Base-by-base conservation (phyloP, 2,329 filamentous ascomycete species). In the Alternaria hordeiaustralica region DNA sequence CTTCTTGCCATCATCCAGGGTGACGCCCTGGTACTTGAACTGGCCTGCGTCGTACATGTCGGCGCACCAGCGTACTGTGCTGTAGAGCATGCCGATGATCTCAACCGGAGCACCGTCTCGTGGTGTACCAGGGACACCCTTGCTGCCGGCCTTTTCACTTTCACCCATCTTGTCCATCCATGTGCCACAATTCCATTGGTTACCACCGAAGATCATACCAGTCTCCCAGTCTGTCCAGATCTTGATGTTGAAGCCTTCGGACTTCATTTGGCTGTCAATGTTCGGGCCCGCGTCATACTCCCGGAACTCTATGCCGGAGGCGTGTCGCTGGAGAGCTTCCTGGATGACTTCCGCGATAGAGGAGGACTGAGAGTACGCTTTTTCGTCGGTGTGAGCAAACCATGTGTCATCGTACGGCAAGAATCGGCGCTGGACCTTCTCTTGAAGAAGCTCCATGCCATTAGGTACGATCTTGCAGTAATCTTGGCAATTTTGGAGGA, bases 131-230 rank as follows among this genome's bases (percentile, higher is more conserved):
- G 96, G 96, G 20, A 97, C 85, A 54, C 96, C 96, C 83, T 97
- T 98, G 75, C 90, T 97, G 62, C 92, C 91, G 15, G 96, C 96
- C 65, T 90, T 92, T 68, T 92, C 89, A 66, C 94, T 97, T 80
- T 99, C 96, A n/a, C 96, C 96, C 96, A 99, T 99, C 87, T 99
- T 99, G 85, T 99, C 96, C 94, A 97, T 97, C 96, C 96, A 99
- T 2, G 96, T 99, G 56, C 96, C 96, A 73, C 96, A 99, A 80
- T 99, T 99, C 81, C 84, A 87, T 76, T 97, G 94, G 75, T 93
- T 98, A 33, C 96, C 96, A 60, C 96, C 96, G 75, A 96, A 97
- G 61, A 99, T 90, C 67, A 99, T 87, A 21, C 96, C 96, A 6
- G 89, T 96, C 30, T 87, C 84, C 95, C 95, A 98, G 78, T 99